phyloP scores from a whole-genome alignment of 805 yeast species.

The Yarrowia alimentaria region DNA sequence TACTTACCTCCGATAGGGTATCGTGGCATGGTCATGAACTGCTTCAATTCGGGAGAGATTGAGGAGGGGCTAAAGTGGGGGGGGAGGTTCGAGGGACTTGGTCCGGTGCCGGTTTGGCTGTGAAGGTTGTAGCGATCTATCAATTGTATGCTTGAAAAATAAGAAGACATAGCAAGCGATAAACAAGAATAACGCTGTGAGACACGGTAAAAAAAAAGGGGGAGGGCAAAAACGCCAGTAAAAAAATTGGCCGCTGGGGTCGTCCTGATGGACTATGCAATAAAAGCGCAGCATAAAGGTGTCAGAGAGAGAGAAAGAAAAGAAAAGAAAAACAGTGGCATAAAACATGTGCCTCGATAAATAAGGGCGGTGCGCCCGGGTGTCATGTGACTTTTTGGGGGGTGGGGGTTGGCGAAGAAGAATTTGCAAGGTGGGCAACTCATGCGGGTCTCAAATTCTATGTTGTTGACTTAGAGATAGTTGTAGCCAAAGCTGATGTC shows the following conservation, averaged over 20 bases:
- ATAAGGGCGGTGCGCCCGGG: conserved; percentile 1
- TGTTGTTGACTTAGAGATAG: no score
- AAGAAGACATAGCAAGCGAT: conserved; percentile 23
- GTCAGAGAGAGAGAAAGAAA: neutral
- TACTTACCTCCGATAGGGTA: no score
- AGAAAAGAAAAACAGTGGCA: conserved; percentile 4
- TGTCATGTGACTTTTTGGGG: conserved; percentile 3
- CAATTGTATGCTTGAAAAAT: conserved; percentile 24
- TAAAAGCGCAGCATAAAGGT: neutral
- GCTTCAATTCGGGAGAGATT: no score
- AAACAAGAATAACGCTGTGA: conserved; percentile 19
- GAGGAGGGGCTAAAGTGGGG: neutral
- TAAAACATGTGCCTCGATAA: conserved; percentile 22
- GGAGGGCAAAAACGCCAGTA: conserved; percentile 3
- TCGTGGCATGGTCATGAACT: no score
- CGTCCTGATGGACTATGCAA: conserved; percentile 10
- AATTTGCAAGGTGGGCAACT: no score
- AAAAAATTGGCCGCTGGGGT: conserved; percentile 7
- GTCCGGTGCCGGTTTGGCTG: neutral
- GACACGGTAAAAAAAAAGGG: neutral
- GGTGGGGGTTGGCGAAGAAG: no score
- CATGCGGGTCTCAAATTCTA: no score
- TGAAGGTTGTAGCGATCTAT: conserved; percentile 22
- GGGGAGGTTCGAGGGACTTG: neutral
- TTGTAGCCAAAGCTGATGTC: no score